phyloP scores from a whole-genome alignment of 306 rosid genomes.

The Amphicarpaea edgeworthii region DNA sequence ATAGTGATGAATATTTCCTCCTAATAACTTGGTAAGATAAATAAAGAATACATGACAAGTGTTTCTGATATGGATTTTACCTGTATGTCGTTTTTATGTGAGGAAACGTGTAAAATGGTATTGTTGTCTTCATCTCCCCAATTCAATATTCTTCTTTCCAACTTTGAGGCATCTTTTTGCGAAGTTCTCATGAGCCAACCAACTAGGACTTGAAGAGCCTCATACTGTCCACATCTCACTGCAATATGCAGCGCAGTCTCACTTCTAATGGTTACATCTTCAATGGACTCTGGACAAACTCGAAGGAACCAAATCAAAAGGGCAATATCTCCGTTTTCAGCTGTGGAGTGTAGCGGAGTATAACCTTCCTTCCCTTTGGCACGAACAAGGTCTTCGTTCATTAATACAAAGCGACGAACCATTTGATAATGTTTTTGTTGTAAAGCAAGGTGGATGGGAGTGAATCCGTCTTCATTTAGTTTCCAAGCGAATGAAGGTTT shows the following conservation, averaged over 20 bases:
- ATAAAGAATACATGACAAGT: too few relatives aligned
- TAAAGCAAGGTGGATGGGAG: too few relatives aligned
- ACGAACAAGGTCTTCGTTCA: too few relatives aligned
- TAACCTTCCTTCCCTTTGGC: background rate
- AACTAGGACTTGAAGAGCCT: constrained; percentile 34
- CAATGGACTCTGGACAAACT: too few relatives aligned
- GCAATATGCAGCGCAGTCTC: constrained; percentile 55
- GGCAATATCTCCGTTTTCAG: background rate
- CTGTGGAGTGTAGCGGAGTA: background rate
- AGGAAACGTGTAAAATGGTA: constrained; percentile 46
- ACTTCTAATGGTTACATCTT: constrained; percentile 37
- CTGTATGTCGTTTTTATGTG: constrained; percentile 16
- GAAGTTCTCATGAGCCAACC: constrained; percentile 20
- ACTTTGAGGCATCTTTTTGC: background rate
- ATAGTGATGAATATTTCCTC: too few relatives aligned
- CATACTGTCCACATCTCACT: background rate
- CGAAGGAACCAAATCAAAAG: constrained; percentile 25
- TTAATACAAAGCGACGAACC: too few relatives aligned
- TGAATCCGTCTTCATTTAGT: too few relatives aligned
- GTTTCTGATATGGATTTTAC: too few relatives aligned
- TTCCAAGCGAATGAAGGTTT: too few relatives aligned
- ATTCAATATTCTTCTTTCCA: background rate
- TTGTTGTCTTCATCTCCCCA: constrained; percentile 41
- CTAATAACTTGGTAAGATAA: too few relatives aligned
- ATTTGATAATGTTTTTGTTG: too few relatives aligned